Conservation (phyloP, 176 grass and related monocot species). For the Carex littledalei region DNA sequence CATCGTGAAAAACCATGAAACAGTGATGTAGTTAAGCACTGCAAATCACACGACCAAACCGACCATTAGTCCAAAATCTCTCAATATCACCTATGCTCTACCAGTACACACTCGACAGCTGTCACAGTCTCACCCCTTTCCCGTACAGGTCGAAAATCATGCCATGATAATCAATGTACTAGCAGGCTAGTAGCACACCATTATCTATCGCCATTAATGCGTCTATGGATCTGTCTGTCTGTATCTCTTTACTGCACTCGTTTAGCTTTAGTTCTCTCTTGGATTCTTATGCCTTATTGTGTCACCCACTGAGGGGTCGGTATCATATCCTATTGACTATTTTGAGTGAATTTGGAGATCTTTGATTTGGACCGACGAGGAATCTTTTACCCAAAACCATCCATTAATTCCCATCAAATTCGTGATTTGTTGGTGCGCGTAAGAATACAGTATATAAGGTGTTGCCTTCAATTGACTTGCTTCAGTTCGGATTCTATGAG, state of each 20-base stretch:
- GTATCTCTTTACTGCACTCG: background rate
- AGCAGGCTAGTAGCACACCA: background rate
- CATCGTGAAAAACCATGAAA: background rate
- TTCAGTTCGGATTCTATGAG: no score
- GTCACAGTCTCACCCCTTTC: background rate
- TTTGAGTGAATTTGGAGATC: background rate
- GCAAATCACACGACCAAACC: background rate
- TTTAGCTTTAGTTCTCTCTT: background rate
- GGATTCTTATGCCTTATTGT: conserved; percentile 15
- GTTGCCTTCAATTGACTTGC: no score
- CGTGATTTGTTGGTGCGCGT: background rate
- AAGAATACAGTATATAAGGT: background rate
- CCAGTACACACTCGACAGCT: background rate
- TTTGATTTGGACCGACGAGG: conserved; percentile 17
- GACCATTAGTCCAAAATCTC: background rate
- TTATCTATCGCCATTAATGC: background rate
- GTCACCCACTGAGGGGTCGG: conserved; percentile 8
- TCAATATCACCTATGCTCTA: background rate
- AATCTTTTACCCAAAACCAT: conserved; percentile 1
- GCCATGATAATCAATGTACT: background rate
- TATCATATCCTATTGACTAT: conserved; percentile 11
- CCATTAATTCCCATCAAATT: conserved; percentile 2
- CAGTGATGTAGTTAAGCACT: background rate
- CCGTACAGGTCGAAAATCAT: background rate
- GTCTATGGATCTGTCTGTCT: conserved; percentile 4